Evolutionary conservation across 108 stramenopile genomes (phyloP), one percentile per base, ranked within the genome.

Genomic region (Mediolabrus comicus): DNA sequence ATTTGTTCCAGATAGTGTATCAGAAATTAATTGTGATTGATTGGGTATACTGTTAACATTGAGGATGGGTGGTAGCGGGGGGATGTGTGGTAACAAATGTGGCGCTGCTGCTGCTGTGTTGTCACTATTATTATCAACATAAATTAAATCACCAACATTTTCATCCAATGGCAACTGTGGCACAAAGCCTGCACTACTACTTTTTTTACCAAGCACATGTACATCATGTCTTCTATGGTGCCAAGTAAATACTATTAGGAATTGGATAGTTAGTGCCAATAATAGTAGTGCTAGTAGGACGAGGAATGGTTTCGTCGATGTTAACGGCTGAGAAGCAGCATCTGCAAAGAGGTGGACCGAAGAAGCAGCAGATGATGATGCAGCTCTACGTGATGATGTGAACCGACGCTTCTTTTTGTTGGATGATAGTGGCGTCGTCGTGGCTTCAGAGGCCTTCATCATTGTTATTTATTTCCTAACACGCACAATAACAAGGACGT

Each of bases 191-290:
- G 16, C 53, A 9, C 25, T 24, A 12, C 27, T 25, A 16, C 11
- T 25, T 2, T 28, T 9, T 34, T 62, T 67, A 9, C 77, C 77
- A 39, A 78, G 53, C 0, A 78, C 77, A 26, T 71, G 58, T 19
- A 28, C 54, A 46, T 78, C 77, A 25, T 78, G 77, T 28, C 77
- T 33, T 11, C 46, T 24, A 52, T 78, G 77, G 46, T 78, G 77
- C 77, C 77, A 78, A 6, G 43, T 65, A 54, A 78, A 66, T 12
- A 78, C 77, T 19, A 78, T 78, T 0, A 59, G 17, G 65, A 78
- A 78, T 61, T 78, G 77, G 3, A 78, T 67, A 7, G 65, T n/a
- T 16, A 78, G 33, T 0, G 77, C 77, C 22, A 78, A 32, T 3
- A 39, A 57, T 25, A 78, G 36, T 0, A 78, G 35, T 3, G 56